Evolutionary conservation across 1,284 basidiomycete species (phyloP).

Genomic region (Puccinia polysora): DNA sequence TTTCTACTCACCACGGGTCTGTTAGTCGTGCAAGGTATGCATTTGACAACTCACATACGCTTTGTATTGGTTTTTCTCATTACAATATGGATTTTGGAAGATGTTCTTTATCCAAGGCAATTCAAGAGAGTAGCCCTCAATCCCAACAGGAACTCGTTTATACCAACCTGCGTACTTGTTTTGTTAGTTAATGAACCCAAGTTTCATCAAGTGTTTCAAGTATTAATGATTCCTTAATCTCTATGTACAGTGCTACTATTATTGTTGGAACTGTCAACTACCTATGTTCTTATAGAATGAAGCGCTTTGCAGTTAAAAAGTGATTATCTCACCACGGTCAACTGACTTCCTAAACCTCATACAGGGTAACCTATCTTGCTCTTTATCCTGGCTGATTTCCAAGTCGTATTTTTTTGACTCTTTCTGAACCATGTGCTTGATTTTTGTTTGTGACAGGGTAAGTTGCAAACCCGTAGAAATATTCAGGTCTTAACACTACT

Average conservation of each 20-base stretch:
- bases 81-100: not conserved
- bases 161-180: conserved; percentile 30
- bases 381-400: no score
- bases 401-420: no score
- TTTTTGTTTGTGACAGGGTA: no score
- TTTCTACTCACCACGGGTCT: conserved; percentile 14
- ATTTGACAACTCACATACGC: not conserved
- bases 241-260: conserved; percentile 30
- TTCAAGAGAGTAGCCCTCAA: conserved; percentile 26
- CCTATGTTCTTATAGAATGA: not conserved
- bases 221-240: not conserved
- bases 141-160: conserved; percentile 28
- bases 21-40: conserved; percentile 22
- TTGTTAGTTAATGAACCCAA: conserved; percentile 17
- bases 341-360: no score
- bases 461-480: no score
- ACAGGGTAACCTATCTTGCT: no score
- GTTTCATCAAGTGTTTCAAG: not conserved
- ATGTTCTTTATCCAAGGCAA: conserved; percentile 24
- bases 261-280: conserved; percentile 30
- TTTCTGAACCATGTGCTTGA: no score
- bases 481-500: no score
- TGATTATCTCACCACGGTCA: no score
- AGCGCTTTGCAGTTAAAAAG: no score
- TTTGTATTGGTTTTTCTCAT: no score